Evolutionary conservation across 441 rosid species (phyloP), one percentile per base, ranked within the genome.

Genomic region (Macaranga tanarius): DNA sequence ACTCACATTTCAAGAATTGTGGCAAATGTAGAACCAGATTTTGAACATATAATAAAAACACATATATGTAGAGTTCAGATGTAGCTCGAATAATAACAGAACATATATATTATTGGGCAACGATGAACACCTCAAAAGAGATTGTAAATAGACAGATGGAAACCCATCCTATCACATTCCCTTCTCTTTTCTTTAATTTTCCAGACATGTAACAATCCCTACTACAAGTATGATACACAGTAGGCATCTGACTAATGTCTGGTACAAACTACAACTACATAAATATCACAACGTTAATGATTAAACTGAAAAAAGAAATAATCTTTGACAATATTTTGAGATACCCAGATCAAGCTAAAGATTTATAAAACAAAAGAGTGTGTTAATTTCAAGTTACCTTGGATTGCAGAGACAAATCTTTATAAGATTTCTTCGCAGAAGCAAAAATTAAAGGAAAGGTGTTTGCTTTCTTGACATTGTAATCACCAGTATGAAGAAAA

Each of bases 11-110:
- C 47, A 42, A 42, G 12, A 10, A 42, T 42, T 42, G 8, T 38
- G 38, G 55, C 23, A 19, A 5, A 52, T 52, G 25, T 17, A 48
- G 19, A 48, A 48, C 19, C 52, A 48, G 0, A 48, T 12, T 2
- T 48, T 48, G 52, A 48, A 48, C 19, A 16, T 48, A 16, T 48
- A 13, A 48, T 13, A 17, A 52, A 52, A 52, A 52, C 2, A 38
- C 6, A 22, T 1, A 62, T 2, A 78, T 88, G 79, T 84, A 73
- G 86, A 0, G 82, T 83, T 81, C 90, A 88, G 89, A 88, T 88
- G 89, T 86, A 88, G 90, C 89, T 71, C 82, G 72, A 58, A 79
- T 50, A 87, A 81, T 71, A 84, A 85, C 76, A 25, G 64, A 64
- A 76, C 26, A 5, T 9, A 76, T 77, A 76, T 77, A 76, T 10